Evolutionary conservation across 441 rosid genomes (phyloP).

Genomic region (Populus tomentosa): DNA sequence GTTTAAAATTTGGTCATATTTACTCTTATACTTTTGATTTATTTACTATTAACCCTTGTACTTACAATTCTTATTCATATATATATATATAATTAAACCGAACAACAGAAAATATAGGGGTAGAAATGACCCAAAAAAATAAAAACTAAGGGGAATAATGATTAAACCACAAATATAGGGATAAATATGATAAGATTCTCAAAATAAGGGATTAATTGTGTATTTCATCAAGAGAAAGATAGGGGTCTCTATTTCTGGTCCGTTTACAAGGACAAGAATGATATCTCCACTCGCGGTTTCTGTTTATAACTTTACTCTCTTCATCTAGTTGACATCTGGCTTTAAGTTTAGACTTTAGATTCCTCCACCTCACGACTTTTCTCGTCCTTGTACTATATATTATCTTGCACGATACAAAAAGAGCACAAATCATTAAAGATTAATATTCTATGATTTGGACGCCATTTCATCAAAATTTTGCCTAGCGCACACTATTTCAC

Average conservation of each 20-base stretch:
- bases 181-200: background rate
- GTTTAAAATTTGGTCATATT: background rate
- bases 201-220: background rate
- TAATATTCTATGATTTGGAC: too few species aligned
- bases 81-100: too few species aligned
- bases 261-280: constrained; percentile 3
- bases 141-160: background rate
- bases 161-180: background rate
- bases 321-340: constrained; percentile 1
- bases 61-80: too few species aligned
- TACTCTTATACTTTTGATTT: background rate
- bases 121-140: too few species aligned
- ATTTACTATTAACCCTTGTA: too few species aligned
- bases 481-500: background rate
- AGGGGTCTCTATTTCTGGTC: background rate
- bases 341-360: background rate
- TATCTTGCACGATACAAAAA: background rate
- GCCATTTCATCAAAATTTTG: background rate
- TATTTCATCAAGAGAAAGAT: background rate
- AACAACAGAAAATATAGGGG: too few species aligned
- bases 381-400: background rate
- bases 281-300: background rate
- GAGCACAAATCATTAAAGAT: background rate
- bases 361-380: background rate
- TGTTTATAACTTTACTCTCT: background rate